Base-by-base conservation (phyloP, 148 eudicot species). In the Persicaria maculosa region DNA sequence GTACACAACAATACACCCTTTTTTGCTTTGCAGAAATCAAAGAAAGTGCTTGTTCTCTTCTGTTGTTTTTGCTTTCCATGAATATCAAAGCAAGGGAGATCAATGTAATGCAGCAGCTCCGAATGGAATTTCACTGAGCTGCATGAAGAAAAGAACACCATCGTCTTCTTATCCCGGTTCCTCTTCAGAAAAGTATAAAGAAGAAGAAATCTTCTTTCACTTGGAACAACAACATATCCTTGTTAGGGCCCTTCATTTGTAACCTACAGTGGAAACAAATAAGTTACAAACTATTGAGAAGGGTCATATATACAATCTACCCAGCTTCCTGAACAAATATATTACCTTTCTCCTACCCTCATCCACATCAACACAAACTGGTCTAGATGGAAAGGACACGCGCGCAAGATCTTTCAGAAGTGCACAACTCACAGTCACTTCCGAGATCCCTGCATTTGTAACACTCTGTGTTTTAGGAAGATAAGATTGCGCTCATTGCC, bases 131-230 rank as follows among this genome's bases (percentile, higher is more conserved):
- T 92, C 17, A 95, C 99, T 46, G 99, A 95, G 81, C 92, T 89
- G 78, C 96, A 90, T 5, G 99, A 90, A 17, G 99, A 95, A 78
- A 95, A 95, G 86, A 95, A 95, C 74, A 95, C 99, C 97, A 95
- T 90, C 72, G 92, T 87, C 84, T 95, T 95, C 84, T 92, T 90
- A 22, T 90, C 76, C 43, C 72, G 73, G 72, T 92, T 85, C 80
- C 87, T 83, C 82, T 87, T 92, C 80, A 95, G 81, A 84, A 95
- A 95, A 62, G 92, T 84, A 77, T 92, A 95, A 17, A 95, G 93
- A 46, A 90, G 89, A 58, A 85, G 7, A 83, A 92, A 83, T 89
- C 99, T 92, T 79, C 86, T 88, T 65, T 87, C 91, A 83, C 97
- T 85, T 44, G 91, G 92, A 73, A 92, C 84, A 74, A 89, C 86